Evolutionary conservation across 2,329 filamentous ascomycete species (phyloP).

Genomic region (Kalmusia sp.): DNA sequence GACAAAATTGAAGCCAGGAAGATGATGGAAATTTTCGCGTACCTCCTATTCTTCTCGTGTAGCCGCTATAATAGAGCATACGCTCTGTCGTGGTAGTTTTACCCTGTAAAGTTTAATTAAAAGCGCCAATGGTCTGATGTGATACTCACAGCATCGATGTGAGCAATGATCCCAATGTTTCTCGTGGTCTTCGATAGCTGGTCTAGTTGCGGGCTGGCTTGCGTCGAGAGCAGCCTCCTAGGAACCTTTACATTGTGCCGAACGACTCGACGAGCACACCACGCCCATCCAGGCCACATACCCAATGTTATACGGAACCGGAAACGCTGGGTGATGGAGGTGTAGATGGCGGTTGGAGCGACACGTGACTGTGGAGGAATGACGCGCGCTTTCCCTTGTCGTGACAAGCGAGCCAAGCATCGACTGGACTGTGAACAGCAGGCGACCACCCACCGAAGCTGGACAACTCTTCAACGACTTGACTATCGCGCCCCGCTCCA

Average conservation of each 20-base stretch:
- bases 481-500: constrained; percentile 21
- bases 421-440: constrained; percentile 15
- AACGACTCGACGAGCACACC: constrained; percentile 41
- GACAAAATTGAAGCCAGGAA: background rate
- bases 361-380: constrained; percentile 18
- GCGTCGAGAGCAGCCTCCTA: constrained; percentile 39
- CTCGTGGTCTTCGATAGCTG: constrained; percentile 74
- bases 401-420: constrained; percentile 32
- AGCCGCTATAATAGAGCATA: constrained; percentile 96
- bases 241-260: constrained; percentile 38
- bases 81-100: constrained; percentile 99
- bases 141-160: constrained; percentile 85
- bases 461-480: constrained; percentile 29
- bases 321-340: background rate
- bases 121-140: background rate
- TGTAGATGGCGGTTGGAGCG: background rate
- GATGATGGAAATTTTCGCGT: constrained; percentile 19
- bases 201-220: constrained; percentile 25
- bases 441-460: constrained; percentile 22
- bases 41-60: constrained; percentile 83
- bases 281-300: constrained; percentile 44
- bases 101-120: constrained; percentile 61
- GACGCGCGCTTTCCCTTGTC: constrained; percentile 35
- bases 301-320: constrained; percentile 26
- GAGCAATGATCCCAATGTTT: constrained; percentile 98